Evolutionary conservation across 768 basidiomycete species (phyloP).

Genomic region (Chalciporus piperatus): DNA sequence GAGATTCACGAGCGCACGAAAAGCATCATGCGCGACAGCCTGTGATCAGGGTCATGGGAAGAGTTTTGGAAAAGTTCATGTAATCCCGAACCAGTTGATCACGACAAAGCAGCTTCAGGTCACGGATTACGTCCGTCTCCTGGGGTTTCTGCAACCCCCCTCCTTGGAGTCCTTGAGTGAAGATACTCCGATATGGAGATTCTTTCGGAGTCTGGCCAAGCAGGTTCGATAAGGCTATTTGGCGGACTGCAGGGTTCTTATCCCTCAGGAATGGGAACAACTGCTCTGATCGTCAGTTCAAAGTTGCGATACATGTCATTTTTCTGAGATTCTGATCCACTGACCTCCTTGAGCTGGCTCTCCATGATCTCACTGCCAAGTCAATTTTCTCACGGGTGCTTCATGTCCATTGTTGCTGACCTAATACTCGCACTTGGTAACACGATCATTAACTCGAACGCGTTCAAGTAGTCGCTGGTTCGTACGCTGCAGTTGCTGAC

Average conservation of each 20-base stretch:
- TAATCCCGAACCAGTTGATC: constrained; percentile 70
- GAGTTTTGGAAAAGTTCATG: constrained; percentile 17
- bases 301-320: background rate
- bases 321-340: constrained; percentile 1
- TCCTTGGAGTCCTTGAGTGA: constrained; percentile 59
- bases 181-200: constrained; percentile 70
- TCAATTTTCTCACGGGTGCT: constrained; percentile 21
- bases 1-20: constrained; percentile 90
- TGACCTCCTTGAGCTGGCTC: constrained; percentile 40
- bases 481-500: background rate
- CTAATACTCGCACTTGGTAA: constrained; percentile 21
- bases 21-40: constrained; percentile 92
- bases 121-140: constrained; percentile 69
- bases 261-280: constrained; percentile 84
- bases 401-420: constrained; percentile 13
- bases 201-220: constrained; percentile 74
- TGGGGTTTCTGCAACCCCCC: constrained; percentile 57
- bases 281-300: constrained; percentile 37
- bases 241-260: constrained; percentile 82
- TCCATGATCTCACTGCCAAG: constrained; percentile 30
- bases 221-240: constrained; percentile 82
- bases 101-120: constrained; percentile 82
- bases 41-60: constrained; percentile 33
- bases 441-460: constrained; percentile 7
- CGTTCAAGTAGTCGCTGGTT: constrained; percentile 3